Evolutionary conservation across 2,329 filamentous ascomycete genomes (phyloP).

Genomic region (Talaromyces sp.): DNA sequence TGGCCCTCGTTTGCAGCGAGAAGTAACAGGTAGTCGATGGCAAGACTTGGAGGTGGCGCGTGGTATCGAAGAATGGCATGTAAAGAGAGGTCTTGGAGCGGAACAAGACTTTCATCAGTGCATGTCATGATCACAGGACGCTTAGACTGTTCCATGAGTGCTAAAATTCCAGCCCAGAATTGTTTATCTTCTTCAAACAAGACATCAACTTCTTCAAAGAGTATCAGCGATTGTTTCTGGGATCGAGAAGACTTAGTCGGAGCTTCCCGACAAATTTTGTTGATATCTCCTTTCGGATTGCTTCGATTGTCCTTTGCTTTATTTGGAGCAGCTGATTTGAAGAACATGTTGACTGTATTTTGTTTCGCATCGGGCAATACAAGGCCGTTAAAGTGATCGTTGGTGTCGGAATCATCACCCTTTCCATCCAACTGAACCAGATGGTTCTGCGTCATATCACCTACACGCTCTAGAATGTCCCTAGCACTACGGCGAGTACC

Average conservation of each 20-base stretch:
- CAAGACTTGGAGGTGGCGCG: slow-evolving; percentile 62
- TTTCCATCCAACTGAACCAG: slow-evolving; percentile 55
- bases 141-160: slow-evolving; percentile 77
- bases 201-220: slow-evolving; percentile 90
- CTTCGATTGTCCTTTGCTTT: slow-evolving; percentile 8
- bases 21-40: slow-evolving; percentile 75
- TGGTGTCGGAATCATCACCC: slow-evolving; percentile 21
- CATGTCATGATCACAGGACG: slow-evolving; percentile 93
- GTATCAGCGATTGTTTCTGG: slow-evolving; percentile 91
- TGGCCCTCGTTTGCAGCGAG: slow-evolving; percentile 89
- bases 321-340: slow-evolving; percentile 49
- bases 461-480: slow-evolving; percentile 86
- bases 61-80: slow-evolving; percentile 80
- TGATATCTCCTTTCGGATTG: slow-evolving; percentile 8
- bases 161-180: slow-evolving; percentile 81
- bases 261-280: slow-evolving; percentile 5
- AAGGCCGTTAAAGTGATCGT: slow-evolving; percentile 48
- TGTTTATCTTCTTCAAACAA: slow-evolving; percentile 94
- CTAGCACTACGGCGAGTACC: slow-evolving; percentile 79
- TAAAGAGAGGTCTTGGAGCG: slow-evolving; percentile 68
- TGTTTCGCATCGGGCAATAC: slow-evolving; percentile 68
- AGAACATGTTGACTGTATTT: slow-evolving; percentile 76
- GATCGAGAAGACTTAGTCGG: slow-evolving; percentile 37
- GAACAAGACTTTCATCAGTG: slow-evolving; percentile 82
- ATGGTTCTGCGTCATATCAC: slow-evolving; percentile 96